phyloP scores from a whole-genome alignment of 495 filamentous ascomycete genomes.

The Daldinia vernicosa region DNA sequence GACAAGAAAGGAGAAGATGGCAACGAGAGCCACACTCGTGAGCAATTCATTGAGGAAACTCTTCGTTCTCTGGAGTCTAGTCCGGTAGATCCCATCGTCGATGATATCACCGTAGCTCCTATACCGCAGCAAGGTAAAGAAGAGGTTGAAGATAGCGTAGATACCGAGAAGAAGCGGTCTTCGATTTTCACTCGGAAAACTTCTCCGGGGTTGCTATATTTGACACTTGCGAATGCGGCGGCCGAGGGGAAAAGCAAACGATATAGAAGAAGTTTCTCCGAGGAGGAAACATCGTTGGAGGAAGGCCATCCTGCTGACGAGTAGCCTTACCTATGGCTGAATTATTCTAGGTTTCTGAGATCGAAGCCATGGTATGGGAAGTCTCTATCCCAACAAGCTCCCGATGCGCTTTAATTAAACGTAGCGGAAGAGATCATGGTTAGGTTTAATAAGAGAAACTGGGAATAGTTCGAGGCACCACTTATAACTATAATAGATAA shows the following conservation, averaged over 20 bases:
- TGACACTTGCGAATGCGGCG: conserved; percentile 26
- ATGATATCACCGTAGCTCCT: neutral
- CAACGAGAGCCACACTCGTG: neutral
- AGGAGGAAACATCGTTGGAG: conserved; percentile 16
- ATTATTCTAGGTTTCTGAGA: neutral
- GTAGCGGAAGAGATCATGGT: no score
- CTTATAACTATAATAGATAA: no score
- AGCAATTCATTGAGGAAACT: neutral
- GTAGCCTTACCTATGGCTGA: neutral
- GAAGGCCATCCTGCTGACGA: neutral
- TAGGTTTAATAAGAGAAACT: no score
- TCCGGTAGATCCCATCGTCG: conserved; percentile 6
- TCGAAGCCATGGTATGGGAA: neutral
- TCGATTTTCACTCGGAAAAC: conserved; percentile 35
- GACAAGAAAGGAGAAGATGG: neutral
- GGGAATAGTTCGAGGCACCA: no score
- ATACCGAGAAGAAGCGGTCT: conserved; percentile 13
- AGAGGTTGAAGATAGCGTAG: neutral
- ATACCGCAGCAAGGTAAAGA: neutral
- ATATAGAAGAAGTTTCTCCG: conserved; percentile 23
- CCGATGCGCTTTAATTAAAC: no score
- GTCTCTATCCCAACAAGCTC: neutral
- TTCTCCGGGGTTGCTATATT: conserved; percentile 32
- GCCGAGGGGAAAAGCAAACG: conserved; percentile 21
- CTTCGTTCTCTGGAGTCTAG: conserved; percentile 19